Conservation (phyloP, 306 rosid genomes). For the Styphnolobium japonicum region DNA sequence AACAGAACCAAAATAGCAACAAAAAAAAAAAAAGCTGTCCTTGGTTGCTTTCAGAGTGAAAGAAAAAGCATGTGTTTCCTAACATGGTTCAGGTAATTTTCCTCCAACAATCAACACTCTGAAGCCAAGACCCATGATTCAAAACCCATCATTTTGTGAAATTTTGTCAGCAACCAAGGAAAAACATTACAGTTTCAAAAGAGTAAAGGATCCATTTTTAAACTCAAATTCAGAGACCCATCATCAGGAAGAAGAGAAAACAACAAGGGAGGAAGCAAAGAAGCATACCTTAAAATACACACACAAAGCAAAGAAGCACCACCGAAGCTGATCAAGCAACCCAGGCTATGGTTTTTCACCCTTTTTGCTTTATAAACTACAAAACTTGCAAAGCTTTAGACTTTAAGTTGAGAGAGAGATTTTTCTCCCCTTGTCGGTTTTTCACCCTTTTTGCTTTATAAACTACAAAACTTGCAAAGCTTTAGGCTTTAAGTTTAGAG, state of each 20-base stretch:
- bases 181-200: background rate
- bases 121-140: background rate
- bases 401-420: conserved; percentile 4
- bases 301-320: conserved; percentile 6
- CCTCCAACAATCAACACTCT: background rate
- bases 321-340: background rate
- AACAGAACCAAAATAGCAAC: conserved; percentile 30
- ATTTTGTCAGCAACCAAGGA: conserved; percentile 30
- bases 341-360: conserved; percentile 12
- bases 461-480: conserved; percentile 29
- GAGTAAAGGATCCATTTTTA: conserved; percentile 6
- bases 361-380: conserved; percentile 18
- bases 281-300: conserved; percentile 36
- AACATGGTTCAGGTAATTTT: background rate
- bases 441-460: conserved; percentile 7
- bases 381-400: conserved; percentile 30
- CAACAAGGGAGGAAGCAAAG: background rate
- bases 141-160: background rate
- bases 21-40: conserved; percentile 30
- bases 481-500: too few species aligned
- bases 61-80: background rate
- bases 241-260: background rate
- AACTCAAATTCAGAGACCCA: conserved; percentile 17
- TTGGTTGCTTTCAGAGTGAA: conserved; percentile 1
- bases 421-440: too few species aligned